These are phyloP conservation scores for Phytophthora tentaculata DNA, from an alignment of 352 stramenopile genomes.

Conservation along the genomic window DNA sequence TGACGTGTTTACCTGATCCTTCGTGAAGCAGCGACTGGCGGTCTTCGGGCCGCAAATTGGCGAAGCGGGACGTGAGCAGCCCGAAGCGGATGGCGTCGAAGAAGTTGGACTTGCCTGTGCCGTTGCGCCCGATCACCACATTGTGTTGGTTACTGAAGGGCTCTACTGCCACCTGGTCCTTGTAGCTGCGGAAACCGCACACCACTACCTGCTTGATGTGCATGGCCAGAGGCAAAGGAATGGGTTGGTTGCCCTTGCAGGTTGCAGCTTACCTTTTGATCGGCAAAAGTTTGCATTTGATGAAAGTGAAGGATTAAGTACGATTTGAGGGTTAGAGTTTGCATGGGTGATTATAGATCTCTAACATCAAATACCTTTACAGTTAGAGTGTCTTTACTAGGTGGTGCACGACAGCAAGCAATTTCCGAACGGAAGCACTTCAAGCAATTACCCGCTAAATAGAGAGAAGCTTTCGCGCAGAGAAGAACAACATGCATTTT, in stretches of 20 bases:
- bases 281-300: constrained; percentile 2
- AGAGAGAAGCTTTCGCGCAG: too few relatives aligned
- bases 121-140: constrained; percentile 98
- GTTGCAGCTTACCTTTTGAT: constrained; percentile 12
- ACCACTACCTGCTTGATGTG: constrained; percentile 98
- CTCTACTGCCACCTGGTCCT: constrained; percentile 90
- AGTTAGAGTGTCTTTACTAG: too few relatives aligned
- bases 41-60: constrained; percentile 92
- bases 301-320: constrained; percentile 6
- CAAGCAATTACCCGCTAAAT: too few relatives aligned
- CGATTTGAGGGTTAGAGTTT: background rate
- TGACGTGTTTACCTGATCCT: constrained; percentile 93
- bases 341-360: too few relatives aligned
- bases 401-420: too few relatives aligned
- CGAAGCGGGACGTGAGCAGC: constrained; percentile 93
- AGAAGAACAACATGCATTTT: too few relatives aligned
- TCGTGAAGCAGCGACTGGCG: constrained; percentile 96
- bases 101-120: constrained; percentile 98
- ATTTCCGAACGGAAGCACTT: too few relatives aligned
- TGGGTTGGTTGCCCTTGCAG: background rate
- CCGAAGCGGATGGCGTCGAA: constrained; percentile 99
- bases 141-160: constrained; percentile 96
- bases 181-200: constrained; percentile 95
- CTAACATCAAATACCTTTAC: too few relatives aligned
- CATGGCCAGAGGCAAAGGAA: constrained; percentile 64